Evolutionary conservation across 2,329 filamentous ascomycete species (phyloP).

Genomic region (Metarhizium robertsii): DNA sequence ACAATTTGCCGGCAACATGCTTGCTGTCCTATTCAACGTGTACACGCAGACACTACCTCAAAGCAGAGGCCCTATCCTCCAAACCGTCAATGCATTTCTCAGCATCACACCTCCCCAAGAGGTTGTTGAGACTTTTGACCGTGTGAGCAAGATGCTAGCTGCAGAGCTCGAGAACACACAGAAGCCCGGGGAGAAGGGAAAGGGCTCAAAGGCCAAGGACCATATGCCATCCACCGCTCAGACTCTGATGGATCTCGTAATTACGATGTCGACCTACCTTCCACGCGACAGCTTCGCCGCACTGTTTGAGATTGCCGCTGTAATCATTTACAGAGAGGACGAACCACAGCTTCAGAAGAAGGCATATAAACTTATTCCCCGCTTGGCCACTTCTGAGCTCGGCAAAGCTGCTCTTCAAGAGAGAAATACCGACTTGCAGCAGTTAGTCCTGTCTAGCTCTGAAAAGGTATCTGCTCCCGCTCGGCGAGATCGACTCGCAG

Average conservation of each 20-base stretch:
- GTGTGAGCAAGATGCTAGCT: slow-evolving; percentile 78
- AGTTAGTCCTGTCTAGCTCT: slow-evolving; percentile 67
- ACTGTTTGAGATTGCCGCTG: slow-evolving; percentile 77
- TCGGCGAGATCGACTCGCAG: slow-evolving; percentile 74
- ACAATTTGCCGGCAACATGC: slow-evolving; percentile 72
- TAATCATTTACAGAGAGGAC: slow-evolving; percentile 70
- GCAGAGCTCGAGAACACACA: slow-evolving; percentile 49
- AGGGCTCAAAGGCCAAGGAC: slow-evolving; percentile 49
- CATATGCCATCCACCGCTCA: slow-evolving; percentile 88
- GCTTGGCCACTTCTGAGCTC: slow-evolving; percentile 70
- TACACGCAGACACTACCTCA: slow-evolving; percentile 95
- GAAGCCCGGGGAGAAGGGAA: slow-evolving; percentile 51
- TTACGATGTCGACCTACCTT: slow-evolving; percentile 90
- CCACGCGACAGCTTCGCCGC: slow-evolving; percentile 75
- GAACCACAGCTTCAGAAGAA: slow-evolving; percentile 97
- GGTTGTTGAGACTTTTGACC: slow-evolving; percentile 78
- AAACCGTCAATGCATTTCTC: slow-evolving; percentile 90
- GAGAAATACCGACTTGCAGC: slow-evolving; percentile 69
- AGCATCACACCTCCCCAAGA: slow-evolving; percentile 75
- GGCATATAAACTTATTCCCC: slow-evolving; percentile 94
- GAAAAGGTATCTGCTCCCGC: slow-evolving; percentile 83
- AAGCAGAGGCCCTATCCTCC: slow-evolving; percentile 80
- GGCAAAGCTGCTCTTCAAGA: slow-evolving; percentile 69
- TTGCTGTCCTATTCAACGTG: slow-evolving; percentile 97
- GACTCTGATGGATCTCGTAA: slow-evolving; percentile 92